Evolutionary conservation across 148 eudicot genomes (phyloP).

Genomic region (Silene latifolia): DNA sequence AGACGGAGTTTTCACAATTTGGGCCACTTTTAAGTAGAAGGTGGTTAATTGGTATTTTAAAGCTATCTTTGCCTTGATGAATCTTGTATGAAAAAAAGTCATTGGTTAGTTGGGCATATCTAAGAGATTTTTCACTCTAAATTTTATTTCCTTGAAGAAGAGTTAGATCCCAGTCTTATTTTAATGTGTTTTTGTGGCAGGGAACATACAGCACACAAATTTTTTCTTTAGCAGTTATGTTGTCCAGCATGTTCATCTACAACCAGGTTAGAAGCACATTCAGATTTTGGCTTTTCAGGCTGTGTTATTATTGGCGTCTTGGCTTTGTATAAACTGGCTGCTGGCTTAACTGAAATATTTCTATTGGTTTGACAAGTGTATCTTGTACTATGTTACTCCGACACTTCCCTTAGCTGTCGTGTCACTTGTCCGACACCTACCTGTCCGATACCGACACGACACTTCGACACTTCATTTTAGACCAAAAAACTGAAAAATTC

Average conservation of each 20-base stretch:
- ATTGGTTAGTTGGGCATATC: background rate
- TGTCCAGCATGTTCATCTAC: conserved; percentile 97
- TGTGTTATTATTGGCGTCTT: background rate
- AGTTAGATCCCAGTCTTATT: background rate
- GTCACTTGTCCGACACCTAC: no score
- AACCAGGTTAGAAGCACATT: conserved; percentile 62
- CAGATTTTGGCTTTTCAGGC: background rate
- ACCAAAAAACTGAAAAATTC: no score
- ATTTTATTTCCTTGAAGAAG: background rate
- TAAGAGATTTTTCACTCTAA: background rate
- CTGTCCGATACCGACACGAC: no score
- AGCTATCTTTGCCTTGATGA: background rate
- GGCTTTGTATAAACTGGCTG: background rate
- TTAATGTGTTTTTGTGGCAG: conserved; percentile 36
- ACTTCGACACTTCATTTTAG: no score
- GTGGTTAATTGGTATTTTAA: background rate
- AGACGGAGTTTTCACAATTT: background rate
- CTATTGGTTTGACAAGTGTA: background rate
- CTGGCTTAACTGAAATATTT: background rate
- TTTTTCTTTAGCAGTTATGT: conserved; percentile 90
- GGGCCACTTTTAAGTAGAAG: background rate
- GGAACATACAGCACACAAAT: conserved; percentile 98
- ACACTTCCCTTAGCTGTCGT: no score
- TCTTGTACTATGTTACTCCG: no score
- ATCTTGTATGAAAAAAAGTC: background rate